Conservation (phyloP, 306 rosid genomes). For the Dalbergia oliveri region DNA sequence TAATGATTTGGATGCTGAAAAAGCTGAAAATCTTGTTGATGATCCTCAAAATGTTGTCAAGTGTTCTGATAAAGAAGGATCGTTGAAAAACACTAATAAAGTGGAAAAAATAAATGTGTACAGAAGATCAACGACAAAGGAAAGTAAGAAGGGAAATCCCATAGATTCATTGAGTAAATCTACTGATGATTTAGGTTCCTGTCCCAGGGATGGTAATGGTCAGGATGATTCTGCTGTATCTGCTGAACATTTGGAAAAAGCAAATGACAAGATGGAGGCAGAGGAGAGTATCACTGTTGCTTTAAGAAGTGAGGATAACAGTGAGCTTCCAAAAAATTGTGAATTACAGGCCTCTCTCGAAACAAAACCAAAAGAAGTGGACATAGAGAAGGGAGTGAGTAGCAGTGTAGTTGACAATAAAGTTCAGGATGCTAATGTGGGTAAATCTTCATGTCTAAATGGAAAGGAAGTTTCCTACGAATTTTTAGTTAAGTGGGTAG, state of each 20-base stretch:
- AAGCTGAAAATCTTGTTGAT: slow-evolving; percentile 56
- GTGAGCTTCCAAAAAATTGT: slow-evolving; percentile 56
- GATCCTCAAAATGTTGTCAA: slow-evolving; percentile 58
- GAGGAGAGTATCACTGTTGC: slow-evolving; percentile 54
- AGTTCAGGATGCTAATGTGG: slow-evolving; percentile 60
- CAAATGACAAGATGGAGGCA: slow-evolving; percentile 53
- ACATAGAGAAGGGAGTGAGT: slow-evolving; percentile 54
- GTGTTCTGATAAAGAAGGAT: slow-evolving; percentile 62
- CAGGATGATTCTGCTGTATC: slow-evolving; percentile 60
- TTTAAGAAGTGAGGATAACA: slow-evolving; percentile 55
- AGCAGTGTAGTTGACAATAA: slow-evolving; percentile 55
- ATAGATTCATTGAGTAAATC: slow-evolving; percentile 51
- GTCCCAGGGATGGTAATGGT: slow-evolving; percentile 50
- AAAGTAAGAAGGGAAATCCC: slow-evolving; percentile 66
- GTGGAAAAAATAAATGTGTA: slow-evolving; percentile 75
- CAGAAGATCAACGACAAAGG: slow-evolving; percentile 75
- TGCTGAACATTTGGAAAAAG: slow-evolving; percentile 60
- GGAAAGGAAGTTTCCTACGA: slow-evolving; percentile 64
- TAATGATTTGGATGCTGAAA: slow-evolving; percentile 64
- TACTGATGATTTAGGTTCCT: slow-evolving; percentile 57
- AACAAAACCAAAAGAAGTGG: slow-evolving; percentile 56
- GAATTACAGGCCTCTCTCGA: slow-evolving; percentile 60
- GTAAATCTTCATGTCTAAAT: slow-evolving; percentile 60
- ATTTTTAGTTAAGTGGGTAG: slow-evolving; percentile 93
- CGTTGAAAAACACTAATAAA: slow-evolving; percentile 55